phyloP scores from a whole-genome alignment of 495 filamentous ascomycete genomes.

The Podospora didyma region DNA sequence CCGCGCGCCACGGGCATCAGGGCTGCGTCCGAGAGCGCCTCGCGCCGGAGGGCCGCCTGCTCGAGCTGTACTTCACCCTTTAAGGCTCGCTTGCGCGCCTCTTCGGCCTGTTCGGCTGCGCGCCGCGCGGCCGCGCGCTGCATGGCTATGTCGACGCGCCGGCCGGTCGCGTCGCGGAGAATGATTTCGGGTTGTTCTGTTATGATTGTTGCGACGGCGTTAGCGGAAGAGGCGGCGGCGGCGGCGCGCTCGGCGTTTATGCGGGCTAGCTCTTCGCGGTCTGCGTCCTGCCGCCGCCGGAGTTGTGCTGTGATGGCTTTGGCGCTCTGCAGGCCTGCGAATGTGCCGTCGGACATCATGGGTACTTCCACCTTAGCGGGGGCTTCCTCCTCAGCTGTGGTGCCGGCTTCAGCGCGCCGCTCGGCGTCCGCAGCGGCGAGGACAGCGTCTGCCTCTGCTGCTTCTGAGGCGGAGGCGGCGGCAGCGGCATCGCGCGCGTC shows the following conservation, averaged over 20 bases:
- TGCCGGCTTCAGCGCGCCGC: slow-evolving; percentile 45
- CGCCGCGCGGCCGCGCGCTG: slow-evolving; percentile 77
- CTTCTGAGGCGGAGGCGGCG: too few relatives aligned
- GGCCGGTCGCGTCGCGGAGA: slow-evolving; percentile 88
- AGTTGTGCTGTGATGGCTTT: slow-evolving; percentile 74
- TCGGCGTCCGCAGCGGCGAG: slow-evolving; percentile 63
- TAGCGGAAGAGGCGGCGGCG: background rate
- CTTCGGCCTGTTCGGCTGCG: slow-evolving; percentile 58
- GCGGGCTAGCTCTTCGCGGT: slow-evolving; percentile 45
- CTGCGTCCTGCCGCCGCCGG: slow-evolving; percentile 44
- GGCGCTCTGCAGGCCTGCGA: slow-evolving; percentile 81
- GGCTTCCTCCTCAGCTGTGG: slow-evolving; percentile 49
- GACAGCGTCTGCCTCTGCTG: slow-evolving; percentile 78
- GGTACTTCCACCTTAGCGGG: background rate
- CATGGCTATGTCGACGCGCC: slow-evolving; percentile 88
- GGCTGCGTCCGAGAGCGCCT: slow-evolving; percentile 70
- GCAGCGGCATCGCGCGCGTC: slow-evolving; percentile 32
- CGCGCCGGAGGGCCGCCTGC: slow-evolving; percentile 47
- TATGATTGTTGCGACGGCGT: slow-evolving; percentile 25
- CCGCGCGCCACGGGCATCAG: slow-evolving; percentile 74
- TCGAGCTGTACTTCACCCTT: slow-evolving; percentile 82
- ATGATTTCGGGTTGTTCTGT: slow-evolving; percentile 61
- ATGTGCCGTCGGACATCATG: slow-evolving; percentile 79
- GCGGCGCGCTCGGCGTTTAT: slow-evolving; percentile 26
- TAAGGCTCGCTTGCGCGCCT: slow-evolving; percentile 56